phyloP scores from a whole-genome alignment of 495 filamentous ascomycete species.

The Acidiella bohemica region DNA sequence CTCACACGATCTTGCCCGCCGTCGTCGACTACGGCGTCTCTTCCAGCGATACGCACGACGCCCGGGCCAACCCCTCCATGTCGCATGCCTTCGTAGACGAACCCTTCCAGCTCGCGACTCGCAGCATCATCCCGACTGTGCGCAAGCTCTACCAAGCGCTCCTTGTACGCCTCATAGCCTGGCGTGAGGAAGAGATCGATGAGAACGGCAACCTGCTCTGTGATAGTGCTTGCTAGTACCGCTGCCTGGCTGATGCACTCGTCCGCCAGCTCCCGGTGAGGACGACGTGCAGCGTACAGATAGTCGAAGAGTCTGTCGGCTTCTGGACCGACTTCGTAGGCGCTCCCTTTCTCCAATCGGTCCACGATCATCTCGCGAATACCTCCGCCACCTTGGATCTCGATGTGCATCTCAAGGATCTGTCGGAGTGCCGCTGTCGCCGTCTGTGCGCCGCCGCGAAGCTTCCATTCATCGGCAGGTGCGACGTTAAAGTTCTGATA shows the following conservation, averaged over 20 bases:
- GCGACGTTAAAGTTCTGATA: constrained; percentile 26
- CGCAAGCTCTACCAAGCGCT: constrained; percentile 23
- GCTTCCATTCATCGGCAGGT: too few relatives aligned
- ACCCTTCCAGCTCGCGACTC: constrained; percentile 21
- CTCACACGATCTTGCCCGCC: constrained; percentile 17
- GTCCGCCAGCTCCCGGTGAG: constrained; percentile 18
- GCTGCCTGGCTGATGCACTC: constrained; percentile 24
- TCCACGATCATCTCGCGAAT: constrained; percentile 18
- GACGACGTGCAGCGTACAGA: constrained; percentile 13
- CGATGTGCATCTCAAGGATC: constrained; percentile 30
- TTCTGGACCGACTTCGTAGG: constrained; percentile 29
- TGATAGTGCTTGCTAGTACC: constrained; percentile 21
- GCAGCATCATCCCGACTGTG: constrained; percentile 14
- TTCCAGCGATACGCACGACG: constrained; percentile 19
- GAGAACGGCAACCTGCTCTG: constrained; percentile 23
- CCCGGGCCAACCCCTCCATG: constrained; percentile 29
- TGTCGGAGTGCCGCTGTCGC: constrained; percentile 18
- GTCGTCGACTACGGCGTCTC: constrained; percentile 17
- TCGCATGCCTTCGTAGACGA: constrained; percentile 30
- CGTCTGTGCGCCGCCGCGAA: constrained; percentile 21
- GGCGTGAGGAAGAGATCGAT: constrained; percentile 23
- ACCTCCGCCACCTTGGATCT: constrained; percentile 24
- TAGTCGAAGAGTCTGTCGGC: constrained; percentile 28
- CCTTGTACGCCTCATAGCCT: constrained; percentile 23
- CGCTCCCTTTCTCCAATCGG: constrained; percentile 21